These are phyloP conservation scores for Saccharomycopsis sp. DNA, from an alignment of 805 yeast species.

Conservation along the genomic window DNA sequence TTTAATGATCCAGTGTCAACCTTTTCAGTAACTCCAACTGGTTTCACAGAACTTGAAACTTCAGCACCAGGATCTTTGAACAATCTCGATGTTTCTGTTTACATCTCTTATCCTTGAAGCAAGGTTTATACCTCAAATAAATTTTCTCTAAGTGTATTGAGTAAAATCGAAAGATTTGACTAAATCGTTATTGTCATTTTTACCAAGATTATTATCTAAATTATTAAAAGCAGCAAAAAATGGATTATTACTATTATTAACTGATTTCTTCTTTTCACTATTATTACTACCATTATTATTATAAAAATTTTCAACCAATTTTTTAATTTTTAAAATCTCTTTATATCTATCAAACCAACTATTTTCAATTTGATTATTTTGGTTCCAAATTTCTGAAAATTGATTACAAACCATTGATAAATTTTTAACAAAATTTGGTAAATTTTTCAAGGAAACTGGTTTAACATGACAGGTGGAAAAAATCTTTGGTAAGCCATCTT, in stretches of 20 bases:
- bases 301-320: conserved; percentile 7
- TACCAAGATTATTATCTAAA: neutral
- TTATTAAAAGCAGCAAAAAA: conserved; percentile 2
- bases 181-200: neutral
- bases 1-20: no score
- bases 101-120: no score
- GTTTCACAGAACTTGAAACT: no score
- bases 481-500: conserved; percentile 65
- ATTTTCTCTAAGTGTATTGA: no score
- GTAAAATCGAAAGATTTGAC: neutral
- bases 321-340: conserved; percentile 9
- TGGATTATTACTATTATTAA: neutral
- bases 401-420: conserved; percentile 55
- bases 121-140: no score
- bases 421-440: conserved; percentile 58
- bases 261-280: neutral
- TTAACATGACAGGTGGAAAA: conserved; percentile 66
- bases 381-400: conserved; percentile 67
- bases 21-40: no score
- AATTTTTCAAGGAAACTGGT: conserved; percentile 46
- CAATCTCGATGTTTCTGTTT: no score
- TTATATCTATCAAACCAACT: conserved; percentile 54
- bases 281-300: no score
- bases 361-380: conserved; percentile 34
- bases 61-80: no score